Percentiles rank a stretch among this genome's conserved stretches.
Evolutionary conservation across 2,329 filamentous ascomycete genomes (phyloP).

Genomic region (Hortaea werneckii): DNA sequence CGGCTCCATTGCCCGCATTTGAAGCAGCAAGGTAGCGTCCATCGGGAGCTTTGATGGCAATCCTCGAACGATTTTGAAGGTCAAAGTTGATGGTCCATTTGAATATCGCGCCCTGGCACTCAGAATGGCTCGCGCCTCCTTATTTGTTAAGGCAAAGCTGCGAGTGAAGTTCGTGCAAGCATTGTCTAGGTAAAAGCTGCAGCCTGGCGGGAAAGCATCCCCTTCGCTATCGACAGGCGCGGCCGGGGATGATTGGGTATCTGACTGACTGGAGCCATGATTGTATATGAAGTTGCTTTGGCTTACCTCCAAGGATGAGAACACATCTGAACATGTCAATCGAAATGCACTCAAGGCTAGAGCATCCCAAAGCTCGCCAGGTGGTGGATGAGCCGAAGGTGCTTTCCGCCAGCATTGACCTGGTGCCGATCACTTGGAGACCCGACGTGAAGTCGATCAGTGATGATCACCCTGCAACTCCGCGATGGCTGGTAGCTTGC

Average conservation of each 20-base stretch:
- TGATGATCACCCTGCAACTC: no score
- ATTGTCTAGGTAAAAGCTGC: conserved; percentile 6
- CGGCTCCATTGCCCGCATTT: background rate
- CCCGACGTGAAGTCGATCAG: no score
- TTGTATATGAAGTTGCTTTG: background rate
- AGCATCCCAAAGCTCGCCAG: background rate
- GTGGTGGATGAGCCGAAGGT: background rate
- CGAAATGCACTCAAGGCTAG: background rate
- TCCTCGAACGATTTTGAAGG: background rate
- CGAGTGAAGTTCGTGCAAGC: conserved; percentile 3
- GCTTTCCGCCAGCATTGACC: no score
- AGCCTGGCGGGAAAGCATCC: conserved; percentile 6
- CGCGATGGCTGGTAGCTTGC: no score
- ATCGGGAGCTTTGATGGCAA: background rate
- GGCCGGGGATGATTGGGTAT: conserved; percentile 6
- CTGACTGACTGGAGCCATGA: conserved; percentile 5
- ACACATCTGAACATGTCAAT: background rate
- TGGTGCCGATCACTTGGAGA: no score
- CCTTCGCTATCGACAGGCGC: conserved; percentile 4
- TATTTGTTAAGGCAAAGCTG: conserved; percentile 4
- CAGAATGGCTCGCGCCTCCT: background rate
- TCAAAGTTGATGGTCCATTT: background rate
- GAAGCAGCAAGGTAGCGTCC: background rate
- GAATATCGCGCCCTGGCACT: background rate
- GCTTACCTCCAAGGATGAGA: background rate